These are phyloP conservation scores for Hyparrhenia diplandra DNA, from an alignment of 176 grass and related monocot species.

Conservation along the genomic window DNA sequence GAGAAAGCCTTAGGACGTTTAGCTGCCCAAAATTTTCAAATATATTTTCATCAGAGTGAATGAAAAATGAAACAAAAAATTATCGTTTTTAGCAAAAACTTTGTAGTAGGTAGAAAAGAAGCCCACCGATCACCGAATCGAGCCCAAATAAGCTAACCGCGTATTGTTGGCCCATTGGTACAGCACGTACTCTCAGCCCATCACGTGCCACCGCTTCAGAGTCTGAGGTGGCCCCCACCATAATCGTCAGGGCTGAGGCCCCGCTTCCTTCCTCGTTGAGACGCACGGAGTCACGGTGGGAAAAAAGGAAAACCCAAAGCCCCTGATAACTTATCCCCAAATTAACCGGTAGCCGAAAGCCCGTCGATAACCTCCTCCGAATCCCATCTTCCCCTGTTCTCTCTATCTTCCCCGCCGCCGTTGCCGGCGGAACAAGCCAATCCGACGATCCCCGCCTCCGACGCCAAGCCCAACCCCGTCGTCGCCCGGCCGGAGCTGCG, in stretches of 20 bases:
- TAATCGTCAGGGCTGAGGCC: neutral
- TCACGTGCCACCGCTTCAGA: neutral
- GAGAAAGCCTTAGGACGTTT: too few species aligned
- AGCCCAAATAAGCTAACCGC: neutral
- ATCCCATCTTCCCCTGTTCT: neutral
- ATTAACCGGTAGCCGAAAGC: constrained; percentile 7
- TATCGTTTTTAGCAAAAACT: too few species aligned
- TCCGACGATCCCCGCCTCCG: neutral
- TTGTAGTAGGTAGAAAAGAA: too few species aligned
- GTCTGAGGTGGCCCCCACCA: neutral
- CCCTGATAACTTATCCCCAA: constrained; percentile 15
- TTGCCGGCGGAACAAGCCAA: constrained; percentile 9
- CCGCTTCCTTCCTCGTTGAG: too few species aligned
- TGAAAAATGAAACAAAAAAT: too few species aligned
- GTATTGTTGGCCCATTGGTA: neutral
- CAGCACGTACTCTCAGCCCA: neutral
- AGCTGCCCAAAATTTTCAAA: too few species aligned
- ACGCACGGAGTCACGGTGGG: too few species aligned
- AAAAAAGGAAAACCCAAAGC: neutral
- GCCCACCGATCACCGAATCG: neutral
- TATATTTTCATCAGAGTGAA: too few species aligned
- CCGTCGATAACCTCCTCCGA: neutral
- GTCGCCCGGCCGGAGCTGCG: neutral
- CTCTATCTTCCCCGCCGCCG: neutral
- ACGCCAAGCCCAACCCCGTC: neutral